phyloP scores from a whole-genome alignment of 2,329 filamentous ascomycete species.

The Fusarium poae region DNA sequence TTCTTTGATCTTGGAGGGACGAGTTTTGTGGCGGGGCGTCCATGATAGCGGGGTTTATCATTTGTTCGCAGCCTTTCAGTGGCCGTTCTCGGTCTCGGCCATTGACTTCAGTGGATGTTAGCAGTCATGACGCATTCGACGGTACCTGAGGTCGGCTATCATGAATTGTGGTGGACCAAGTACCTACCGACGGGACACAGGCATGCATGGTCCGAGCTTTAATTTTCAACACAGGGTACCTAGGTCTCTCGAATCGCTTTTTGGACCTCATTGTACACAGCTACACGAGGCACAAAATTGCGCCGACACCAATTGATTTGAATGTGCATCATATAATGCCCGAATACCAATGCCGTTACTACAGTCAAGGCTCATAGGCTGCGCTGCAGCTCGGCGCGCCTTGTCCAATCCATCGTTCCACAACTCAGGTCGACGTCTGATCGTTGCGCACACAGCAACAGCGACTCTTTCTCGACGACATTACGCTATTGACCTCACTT shows the following conservation, averaged over 20 bases:
- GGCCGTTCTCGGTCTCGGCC: slow-evolving; percentile 40
- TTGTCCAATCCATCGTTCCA: slow-evolving; percentile 20
- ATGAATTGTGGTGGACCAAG: slow-evolving; percentile 39
- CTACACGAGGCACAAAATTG: background rate
- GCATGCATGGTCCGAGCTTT: slow-evolving; percentile 41
- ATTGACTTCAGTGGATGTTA: slow-evolving; percentile 8
- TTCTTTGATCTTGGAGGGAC: slow-evolving; percentile 38
- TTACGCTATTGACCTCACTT: slow-evolving; percentile 62
- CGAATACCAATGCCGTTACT: slow-evolving; percentile 49
- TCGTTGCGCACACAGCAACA: slow-evolving; percentile 17
- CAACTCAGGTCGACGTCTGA: slow-evolving; percentile 30
- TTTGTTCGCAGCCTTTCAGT: slow-evolving; percentile 12
- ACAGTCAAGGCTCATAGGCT: slow-evolving; percentile 48
- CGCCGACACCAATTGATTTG: slow-evolving; percentile 24
- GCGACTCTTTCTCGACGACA: slow-evolving; percentile 47
- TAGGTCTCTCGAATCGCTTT: slow-evolving; percentile 3
- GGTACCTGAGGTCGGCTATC: slow-evolving; percentile 35
- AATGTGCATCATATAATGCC: slow-evolving; percentile 49
- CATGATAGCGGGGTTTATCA: slow-evolving; percentile 45
- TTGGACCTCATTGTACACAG: slow-evolving; percentile 6
- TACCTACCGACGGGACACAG: slow-evolving; percentile 19
- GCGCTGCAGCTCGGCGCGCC: slow-evolving; percentile 39
- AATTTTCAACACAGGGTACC: slow-evolving; percentile 19
- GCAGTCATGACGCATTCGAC: slow-evolving; percentile 39
- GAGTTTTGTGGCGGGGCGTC: slow-evolving; percentile 50